Percentiles rank a stretch among this genome's conserved stretches.
Conservation (phyloP, 208 protist genomes). For the Zelonia costaricensis region DNA sequence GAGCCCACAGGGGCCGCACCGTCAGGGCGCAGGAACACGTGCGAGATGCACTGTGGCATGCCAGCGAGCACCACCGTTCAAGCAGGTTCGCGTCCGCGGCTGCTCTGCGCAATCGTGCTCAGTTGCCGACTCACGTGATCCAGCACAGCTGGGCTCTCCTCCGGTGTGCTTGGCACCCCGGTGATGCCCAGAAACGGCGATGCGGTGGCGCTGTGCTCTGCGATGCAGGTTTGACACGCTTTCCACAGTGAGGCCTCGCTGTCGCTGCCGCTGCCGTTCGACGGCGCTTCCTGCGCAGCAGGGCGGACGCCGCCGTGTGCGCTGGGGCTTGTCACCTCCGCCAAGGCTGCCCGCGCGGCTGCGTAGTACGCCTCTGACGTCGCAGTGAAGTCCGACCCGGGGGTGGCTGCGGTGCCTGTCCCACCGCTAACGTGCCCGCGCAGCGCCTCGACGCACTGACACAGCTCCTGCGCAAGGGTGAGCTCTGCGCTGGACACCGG, state of each 20-base stretch:
- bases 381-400: neutral
- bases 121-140: constrained; percentile 22
- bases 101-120: constrained; percentile 17
- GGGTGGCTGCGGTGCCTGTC: too few species aligned
- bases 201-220: neutral
- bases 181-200: constrained; percentile 4
- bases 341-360: neutral
- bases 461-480: constrained; percentile 11
- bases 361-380: neutral
- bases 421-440: too few species aligned
- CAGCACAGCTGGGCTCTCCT: neutral
- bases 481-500: neutral
- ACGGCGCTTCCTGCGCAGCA: too few species aligned
- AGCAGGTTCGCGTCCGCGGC: too few species aligned
- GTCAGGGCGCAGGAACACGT: too few species aligned
- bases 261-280: too few species aligned
- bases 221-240: neutral
- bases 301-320: neutral
- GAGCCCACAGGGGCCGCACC: too few species aligned
- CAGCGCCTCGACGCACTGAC: neutral
- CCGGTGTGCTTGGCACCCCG: neutral
- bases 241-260: neutral
- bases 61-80: too few species aligned
- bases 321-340: neutral
- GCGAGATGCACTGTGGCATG: too few species aligned